phyloP scores from a whole-genome alignment of 805 yeast genomes.

The Cyberlindnera bimundalis region DNA sequence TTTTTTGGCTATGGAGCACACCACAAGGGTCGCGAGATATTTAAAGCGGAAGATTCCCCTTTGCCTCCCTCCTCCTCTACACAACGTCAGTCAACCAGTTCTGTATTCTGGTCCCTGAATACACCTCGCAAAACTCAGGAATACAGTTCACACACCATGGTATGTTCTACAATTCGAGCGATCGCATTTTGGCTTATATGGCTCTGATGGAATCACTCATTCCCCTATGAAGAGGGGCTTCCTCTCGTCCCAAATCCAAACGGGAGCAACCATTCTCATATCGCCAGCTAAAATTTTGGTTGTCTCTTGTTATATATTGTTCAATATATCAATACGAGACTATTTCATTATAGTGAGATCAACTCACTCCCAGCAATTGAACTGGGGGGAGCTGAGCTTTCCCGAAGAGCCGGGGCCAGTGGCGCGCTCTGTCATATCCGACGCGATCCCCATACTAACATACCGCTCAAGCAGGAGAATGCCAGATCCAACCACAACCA shows the following conservation, averaged over 20 bases:
- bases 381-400: too few species aligned
- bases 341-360: too few species aligned
- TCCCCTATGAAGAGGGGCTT: background rate
- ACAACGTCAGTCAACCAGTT: too few species aligned
- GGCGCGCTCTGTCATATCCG: background rate
- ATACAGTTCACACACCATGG: slow-evolving; percentile 1
- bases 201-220: background rate
- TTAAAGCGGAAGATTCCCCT: slow-evolving; percentile 14
- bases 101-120: background rate
- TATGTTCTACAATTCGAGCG: background rate
- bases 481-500: slow-evolving; percentile 24
- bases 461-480: slow-evolving; percentile 16
- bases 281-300: too few species aligned
- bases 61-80: background rate
- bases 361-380: too few species aligned
- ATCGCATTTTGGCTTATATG: background rate
- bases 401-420: slow-evolving; percentile 7
- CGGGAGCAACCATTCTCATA: too few species aligned
- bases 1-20: slow-evolving; percentile 18
- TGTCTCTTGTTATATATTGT: too few species aligned
- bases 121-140: background rate
- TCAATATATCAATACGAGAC: too few species aligned
- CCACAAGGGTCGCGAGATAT: slow-evolving; percentile 13
- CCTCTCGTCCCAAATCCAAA: background rate
- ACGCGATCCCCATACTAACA: slow-evolving; percentile 11